A percentile compares a stretch with the other conserved stretches of the same genome.
phyloP scores from a whole-genome alignment of 2,329 filamentous ascomycete genomes.

The Pseudogymnoascus sp. region DNA sequence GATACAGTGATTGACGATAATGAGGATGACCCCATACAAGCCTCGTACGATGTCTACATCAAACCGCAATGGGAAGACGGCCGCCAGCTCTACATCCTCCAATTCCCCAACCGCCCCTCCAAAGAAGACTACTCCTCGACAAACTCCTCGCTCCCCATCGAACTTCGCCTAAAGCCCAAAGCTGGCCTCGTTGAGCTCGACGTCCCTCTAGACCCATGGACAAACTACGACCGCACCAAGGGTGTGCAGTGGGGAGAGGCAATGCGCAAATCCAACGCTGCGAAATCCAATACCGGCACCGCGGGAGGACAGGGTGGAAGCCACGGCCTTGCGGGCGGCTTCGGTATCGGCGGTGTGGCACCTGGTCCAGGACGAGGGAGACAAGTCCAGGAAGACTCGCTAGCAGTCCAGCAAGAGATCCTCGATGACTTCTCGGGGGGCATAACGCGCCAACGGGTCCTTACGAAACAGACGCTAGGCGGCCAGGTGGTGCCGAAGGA shows the following conservation, averaged over 20 bases:
- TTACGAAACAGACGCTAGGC: conserved; percentile 75
- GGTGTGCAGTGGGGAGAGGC: conserved; percentile 76
- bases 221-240: conserved; percentile 75
- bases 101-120: conserved; percentile 74
- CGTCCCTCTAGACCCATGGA: conserved; percentile 61
- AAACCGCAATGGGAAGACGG: conserved; percentile 59
- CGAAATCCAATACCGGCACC: conserved; percentile 40
- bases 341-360: conserved; percentile 49
- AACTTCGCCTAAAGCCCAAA: conserved; percentile 72
- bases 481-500: conserved; percentile 66
- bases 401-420: conserved; percentile 33
- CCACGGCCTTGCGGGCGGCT: conserved; percentile 64
- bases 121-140: conserved; percentile 47
- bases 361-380: conserved; percentile 26
- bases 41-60: conserved; percentile 77
- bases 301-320: conserved; percentile 54
- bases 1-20: neutral
- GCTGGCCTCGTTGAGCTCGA: conserved; percentile 87
- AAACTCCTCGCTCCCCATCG: conserved; percentile 50
- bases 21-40: conserved; percentile 58
- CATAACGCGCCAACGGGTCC: conserved; percentile 59
- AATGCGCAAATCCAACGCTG: conserved; percentile 45
- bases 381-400: conserved; percentile 38
- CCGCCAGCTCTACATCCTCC: conserved; percentile 69
- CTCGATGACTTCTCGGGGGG: conserved; percentile 56